A percentile compares a stretch with the other conserved stretches of the same genome.
phyloP scores from a whole-genome alignment of 345 rosid genomes.

The Citrus cavaleriei region DNA sequence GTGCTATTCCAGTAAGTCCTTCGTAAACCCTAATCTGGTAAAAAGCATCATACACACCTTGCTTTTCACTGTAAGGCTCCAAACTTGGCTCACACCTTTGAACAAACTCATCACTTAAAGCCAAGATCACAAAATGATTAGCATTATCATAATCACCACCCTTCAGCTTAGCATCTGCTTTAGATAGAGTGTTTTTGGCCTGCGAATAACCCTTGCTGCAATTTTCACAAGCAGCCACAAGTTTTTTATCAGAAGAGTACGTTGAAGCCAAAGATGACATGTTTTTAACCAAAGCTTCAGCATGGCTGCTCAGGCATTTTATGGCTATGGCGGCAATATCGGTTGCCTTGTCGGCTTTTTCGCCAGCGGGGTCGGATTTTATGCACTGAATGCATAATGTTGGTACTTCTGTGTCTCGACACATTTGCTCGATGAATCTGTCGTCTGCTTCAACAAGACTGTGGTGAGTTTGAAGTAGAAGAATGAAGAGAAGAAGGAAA shows the following conservation, averaged over 20 bases:
- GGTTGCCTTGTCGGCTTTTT: neutral
- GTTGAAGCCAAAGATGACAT: conserved; percentile 2
- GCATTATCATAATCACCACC: conserved; percentile 18
- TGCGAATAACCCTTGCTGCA: neutral
- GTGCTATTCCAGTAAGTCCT: conserved; percentile 16
- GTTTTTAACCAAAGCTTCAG: neutral
- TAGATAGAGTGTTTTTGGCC: neutral
- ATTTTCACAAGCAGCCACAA: neutral
- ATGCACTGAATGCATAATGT: conserved; percentile 23
- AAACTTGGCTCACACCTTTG: neutral
- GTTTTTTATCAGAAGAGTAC: neutral
- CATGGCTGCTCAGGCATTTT: conserved; percentile 11
- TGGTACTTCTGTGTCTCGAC: conserved; percentile 15
- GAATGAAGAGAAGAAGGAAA: neutral
- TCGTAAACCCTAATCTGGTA: conserved; percentile 18
- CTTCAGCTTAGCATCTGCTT: neutral
- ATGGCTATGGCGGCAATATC: conserved; percentile 17
- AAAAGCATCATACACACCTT: neutral
- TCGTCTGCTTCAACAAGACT: conserved; percentile 14
- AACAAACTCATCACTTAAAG: neutral
- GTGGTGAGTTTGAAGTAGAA: neutral
- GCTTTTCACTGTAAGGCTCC: neutral
- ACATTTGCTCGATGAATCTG: conserved; percentile 6
- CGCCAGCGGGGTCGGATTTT: conserved; percentile 16
- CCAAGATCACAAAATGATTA: neutral